Conservation (phyloP, 148 eudicot species). For the Rhododendron molle region DNA sequence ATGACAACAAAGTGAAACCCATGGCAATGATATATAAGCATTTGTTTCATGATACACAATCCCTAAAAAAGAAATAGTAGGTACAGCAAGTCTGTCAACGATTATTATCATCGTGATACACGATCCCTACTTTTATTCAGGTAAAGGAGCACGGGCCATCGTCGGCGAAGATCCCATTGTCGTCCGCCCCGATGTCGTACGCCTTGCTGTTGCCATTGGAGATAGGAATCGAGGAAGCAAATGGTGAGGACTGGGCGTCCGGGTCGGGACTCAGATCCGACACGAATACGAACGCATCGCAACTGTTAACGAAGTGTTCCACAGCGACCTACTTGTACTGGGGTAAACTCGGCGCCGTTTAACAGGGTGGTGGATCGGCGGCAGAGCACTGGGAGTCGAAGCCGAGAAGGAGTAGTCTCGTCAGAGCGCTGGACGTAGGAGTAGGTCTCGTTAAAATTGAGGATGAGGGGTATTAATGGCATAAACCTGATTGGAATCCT, state of each 20-base stretch:
- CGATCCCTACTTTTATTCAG: too few relatives aligned
- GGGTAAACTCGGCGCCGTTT: conserved; percentile 17
- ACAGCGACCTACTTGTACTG: conserved; percentile 42
- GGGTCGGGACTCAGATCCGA: conserved; percentile 25
- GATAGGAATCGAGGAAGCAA: conserved; percentile 34
- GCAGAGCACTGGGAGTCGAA: conserved; percentile 13
- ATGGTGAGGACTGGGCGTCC: conserved; percentile 37
- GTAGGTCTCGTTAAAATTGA: too few relatives aligned
- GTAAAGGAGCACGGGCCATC: conserved; percentile 61
- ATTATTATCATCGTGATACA: too few relatives aligned
- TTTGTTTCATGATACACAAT: too few relatives aligned
- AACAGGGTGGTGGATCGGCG: conserved; percentile 31
- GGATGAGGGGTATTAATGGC: too few relatives aligned
- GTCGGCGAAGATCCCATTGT: conserved; percentile 59
- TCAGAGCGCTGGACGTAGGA: background rate
- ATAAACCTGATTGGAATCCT: too few relatives aligned
- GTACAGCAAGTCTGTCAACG: too few relatives aligned
- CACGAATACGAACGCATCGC: conserved; percentile 46
- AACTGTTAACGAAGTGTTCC: conserved; percentile 27
- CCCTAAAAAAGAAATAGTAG: too few relatives aligned
- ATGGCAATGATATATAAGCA: too few relatives aligned
- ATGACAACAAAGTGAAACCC: too few relatives aligned
- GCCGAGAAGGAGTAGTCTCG: conserved; percentile 7
- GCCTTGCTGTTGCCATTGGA: conserved; percentile 63
- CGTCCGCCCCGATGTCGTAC: conserved; percentile 49